Evolutionary conservation across 257 asterid genomes (phyloP), one percentile per base, ranked within the genome.

Genomic region (Solanum pinnatisectum): DNA sequence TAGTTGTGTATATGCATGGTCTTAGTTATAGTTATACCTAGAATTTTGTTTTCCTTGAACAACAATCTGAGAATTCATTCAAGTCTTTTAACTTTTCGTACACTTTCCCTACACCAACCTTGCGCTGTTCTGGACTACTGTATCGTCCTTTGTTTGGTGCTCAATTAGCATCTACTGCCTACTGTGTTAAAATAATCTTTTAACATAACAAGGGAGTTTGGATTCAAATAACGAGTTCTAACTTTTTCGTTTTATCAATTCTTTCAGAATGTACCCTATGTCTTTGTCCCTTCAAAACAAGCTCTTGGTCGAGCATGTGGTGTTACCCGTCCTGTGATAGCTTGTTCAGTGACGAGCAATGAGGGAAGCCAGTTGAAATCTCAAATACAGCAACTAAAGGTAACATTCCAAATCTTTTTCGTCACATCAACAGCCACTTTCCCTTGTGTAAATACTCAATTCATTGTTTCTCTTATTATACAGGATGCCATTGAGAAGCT

Each of bases 221-320:
- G 85, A 10, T 44, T 44, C 30, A 79, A 44, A 32, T 77, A 6
- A 13, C 1, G 39, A 11, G 6, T 14, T 27, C 20, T 71, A 73
- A 86, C 84, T 20, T 86, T 22, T 36, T 16, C 11, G 3, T 10
- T 44, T 87, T 60, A 40, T 46, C 74, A 8, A 30, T 46, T 40
- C 40, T 87, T 71, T 84, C 90, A 92, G 94, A 92, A 92, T 82
- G 93, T 92, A 56, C 94, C 94, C 8, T 92, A 92, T 63, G 94
- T 92, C 46, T 92, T 92, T 59, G 90, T 92, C 49, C 91, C 91
- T 44, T 92, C 93, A 30, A 92, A 92, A 74, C 91, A 90, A 92
- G 94, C 94, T 83, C 94, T 96, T 81, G 99, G 99, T n/a, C 92
- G 99, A 15, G 99, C 99, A 35, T 96, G 99, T 90, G 98, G 99